A percentile compares a stretch with the other conserved stretches of the same genome.
phyloP scores from a whole-genome alignment of 176 grass and related monocot species.

The Carex pumila region DNA sequence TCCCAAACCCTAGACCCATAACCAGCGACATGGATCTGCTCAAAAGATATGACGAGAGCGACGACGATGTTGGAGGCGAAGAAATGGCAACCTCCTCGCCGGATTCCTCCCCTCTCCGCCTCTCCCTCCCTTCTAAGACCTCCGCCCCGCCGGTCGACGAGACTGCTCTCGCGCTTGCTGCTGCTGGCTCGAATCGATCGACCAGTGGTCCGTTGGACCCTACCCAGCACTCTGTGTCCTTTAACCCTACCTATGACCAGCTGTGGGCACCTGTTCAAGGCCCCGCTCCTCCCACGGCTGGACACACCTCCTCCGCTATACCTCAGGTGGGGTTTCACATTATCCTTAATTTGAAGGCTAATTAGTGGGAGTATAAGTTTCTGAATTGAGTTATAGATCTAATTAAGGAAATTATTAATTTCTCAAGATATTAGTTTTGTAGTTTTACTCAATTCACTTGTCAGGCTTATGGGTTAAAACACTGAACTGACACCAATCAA shows the following conservation, averaged over 20 bases:
- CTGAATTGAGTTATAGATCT: background rate
- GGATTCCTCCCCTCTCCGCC: conserved; percentile 58
- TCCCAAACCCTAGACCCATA: conserved; percentile 22
- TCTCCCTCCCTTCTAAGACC: conserved; percentile 46
- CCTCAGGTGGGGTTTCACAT: background rate
- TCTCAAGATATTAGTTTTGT: background rate
- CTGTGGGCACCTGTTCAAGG: conserved; percentile 84
- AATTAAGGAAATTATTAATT: background rate
- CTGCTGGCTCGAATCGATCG: conserved; percentile 34
- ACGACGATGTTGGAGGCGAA: conserved; percentile 15
- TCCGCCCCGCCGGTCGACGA: conserved; percentile 77
- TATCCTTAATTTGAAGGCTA: background rate
- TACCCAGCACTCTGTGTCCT: conserved; percentile 57
- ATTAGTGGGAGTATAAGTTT: background rate
- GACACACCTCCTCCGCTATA: conserved; percentile 47
- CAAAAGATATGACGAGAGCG: conserved; percentile 38
- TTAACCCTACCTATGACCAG: conserved; percentile 95
- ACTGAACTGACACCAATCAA: background rate
- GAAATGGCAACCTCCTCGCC: conserved; percentile 42
- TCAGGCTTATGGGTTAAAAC: background rate
- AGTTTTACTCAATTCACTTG: background rate
- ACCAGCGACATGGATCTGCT: conserved; percentile 82
- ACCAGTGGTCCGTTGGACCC: conserved; percentile 69
- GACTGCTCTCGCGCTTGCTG: conserved; percentile 69
- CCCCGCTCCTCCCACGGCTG: conserved; percentile 64